Base-by-base conservation (phyloP, 2,329 filamentous ascomycete species). In the Fusarium sororula region DNA sequence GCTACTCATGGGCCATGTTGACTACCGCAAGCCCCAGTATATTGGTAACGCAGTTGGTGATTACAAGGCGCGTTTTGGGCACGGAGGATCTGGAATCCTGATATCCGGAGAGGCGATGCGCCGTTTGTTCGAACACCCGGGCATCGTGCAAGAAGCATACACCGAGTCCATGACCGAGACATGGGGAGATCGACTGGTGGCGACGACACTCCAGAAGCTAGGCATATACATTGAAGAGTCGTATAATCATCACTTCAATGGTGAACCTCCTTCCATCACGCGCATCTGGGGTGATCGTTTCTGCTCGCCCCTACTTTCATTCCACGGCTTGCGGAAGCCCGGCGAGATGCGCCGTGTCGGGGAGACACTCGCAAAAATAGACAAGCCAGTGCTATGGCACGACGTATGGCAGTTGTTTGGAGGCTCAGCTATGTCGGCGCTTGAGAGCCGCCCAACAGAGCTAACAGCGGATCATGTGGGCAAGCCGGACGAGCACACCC, bases 11-110 rank as follows among this genome's bases (percentile, higher is more conserved):
- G 82, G 83, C 24, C 87, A 88, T 63, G 79, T 90, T 66, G 82
- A 90, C 77, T 82, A 84, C 5, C 73, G 80, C 11, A 79, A 81
- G 58, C 84, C 86, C 20, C 82, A 87, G 47, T 90, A 89, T 75
- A 77, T 90, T 28, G 88, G 88, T 42, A 90, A 90, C 66, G 86
- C 87, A 5, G 86, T 90, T 20, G 88, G 88, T 54, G 87, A 89
- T 76, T 90, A 86, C 80, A 85, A 84, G 66, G 84, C 82, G 5
- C 84, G 88, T 41, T 90, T 90, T 68, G 88, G 87, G 6, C 88
- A 90, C 69, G 88, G 88, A 42, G 88, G 88, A 8, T 90, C 88
- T 24, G 87, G 84, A 35, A 82, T 89, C 37, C 77, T 90, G 28
- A 80, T 90, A 17, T 90, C 88, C 1, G 84, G 83, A 51, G 85